A percentile compares a stretch with the other conserved stretches of the same genome.
Conservation (phyloP, 495 filamentous ascomycete genomes). For the Barbatosphaeria neglecta region DNA sequence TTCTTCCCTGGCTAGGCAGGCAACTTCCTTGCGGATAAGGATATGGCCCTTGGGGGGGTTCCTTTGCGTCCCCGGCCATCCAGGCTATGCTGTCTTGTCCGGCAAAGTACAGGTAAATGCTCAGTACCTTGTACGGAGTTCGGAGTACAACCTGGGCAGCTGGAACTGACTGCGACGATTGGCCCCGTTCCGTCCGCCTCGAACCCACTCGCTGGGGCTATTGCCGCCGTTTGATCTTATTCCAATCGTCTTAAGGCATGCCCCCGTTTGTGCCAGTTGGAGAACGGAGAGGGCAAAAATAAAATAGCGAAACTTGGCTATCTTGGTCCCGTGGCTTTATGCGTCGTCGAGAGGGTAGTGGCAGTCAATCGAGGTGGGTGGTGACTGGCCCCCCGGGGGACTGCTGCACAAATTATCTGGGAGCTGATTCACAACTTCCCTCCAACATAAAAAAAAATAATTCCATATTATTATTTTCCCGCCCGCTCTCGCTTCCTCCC, state of each 20-base stretch:
- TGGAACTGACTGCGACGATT: neutral
- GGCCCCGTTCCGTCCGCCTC: neutral
- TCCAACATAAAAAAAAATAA: neutral
- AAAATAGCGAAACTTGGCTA: neutral
- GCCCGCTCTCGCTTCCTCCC: neutral
- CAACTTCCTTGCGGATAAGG: too few relatives aligned
- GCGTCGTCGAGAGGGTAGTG: neutral
- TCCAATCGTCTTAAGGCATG: neutral
- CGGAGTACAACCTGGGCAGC: too few relatives aligned
- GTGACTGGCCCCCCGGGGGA: neutral
- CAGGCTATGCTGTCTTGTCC: neutral
- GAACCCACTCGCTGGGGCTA: neutral
- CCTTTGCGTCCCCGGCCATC: neutral
- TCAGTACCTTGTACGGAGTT: too few relatives aligned
- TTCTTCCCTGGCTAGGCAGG: too few relatives aligned
- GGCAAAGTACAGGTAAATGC: too few relatives aligned
- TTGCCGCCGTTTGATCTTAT: neutral
- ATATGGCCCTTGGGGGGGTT: too few relatives aligned
- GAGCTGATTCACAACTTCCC: neutral
- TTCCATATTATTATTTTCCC: constrained; percentile 1
- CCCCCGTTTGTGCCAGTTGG: neutral
- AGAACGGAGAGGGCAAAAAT: neutral
- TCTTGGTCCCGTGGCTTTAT: neutral
- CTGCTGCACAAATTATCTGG: neutral
- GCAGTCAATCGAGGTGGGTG: neutral